Base-by-base conservation (phyloP, 805 yeast genomes). In the Candida insectalens region DNA sequence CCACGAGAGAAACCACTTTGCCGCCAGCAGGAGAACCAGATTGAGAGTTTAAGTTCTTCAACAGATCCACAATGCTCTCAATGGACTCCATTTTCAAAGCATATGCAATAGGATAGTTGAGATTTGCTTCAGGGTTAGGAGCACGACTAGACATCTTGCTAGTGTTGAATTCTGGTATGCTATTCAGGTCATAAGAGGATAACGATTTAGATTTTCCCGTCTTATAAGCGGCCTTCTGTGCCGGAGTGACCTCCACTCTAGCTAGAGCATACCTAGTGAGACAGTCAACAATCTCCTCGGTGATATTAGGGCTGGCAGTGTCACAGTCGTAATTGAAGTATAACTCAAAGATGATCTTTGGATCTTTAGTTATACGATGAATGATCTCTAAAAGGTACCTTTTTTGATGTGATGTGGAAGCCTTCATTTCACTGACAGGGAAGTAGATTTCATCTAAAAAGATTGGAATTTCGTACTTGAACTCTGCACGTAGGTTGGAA, bases 301-400 rank as follows among this genome's bases (percentile, higher is more conserved):
- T 84, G 32, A 88, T 66, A 53, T 92, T 92, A 25, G 92, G 82
- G 67, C 78, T 71, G 2, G 71, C 59, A 21, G 75, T 63, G 53
- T 87, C 95, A 63, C 99, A 92, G 57, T 92, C 99, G 55, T 92
- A 94, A 57, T 92, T 92, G 49, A 92, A 68, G 52, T 89, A 92
- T 38, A 92, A 75, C 59, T 92, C 99, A 38, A 94, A 84, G 41
- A 94, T 62, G 14, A 94, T 79, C 40, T 94, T 70, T 29, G 97
- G 94, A 58, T 89, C 95, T 42, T 76, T 75, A 51, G 94, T 81
- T 25, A 92, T 59, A 44, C 94, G 69, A 46, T 83, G 82, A 18
- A 94, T 67, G n/a, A 89, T 69, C 9, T 80, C 71, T 39, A 94
- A 63, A 42, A 89, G 71, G 49, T 87, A 89, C 52, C 94, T 70